A percentile compares a stretch with the other conserved stretches of the same genome.
Conservation (phyloP, 768 basidiomycete species). For the Clitopilus hobsonii region DNA sequence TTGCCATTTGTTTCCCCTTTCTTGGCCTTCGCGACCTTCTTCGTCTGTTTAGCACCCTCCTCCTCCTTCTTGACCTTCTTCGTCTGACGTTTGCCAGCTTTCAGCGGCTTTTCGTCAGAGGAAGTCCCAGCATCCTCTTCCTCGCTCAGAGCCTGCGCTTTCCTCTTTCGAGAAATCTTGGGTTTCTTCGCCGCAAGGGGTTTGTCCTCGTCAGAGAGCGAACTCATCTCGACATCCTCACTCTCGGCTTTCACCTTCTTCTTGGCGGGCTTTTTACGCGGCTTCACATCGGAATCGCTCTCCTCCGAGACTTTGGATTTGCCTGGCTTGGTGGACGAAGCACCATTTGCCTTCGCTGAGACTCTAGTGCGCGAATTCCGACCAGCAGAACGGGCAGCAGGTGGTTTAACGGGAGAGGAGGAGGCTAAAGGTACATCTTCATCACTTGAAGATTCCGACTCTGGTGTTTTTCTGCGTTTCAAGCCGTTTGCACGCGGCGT, state of each 20-base stretch:
- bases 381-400: slow-evolving; percentile 11
- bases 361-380: slow-evolving; percentile 14
- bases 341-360: background rate
- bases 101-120: slow-evolving; percentile 40
- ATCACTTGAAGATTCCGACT: slow-evolving; percentile 60
- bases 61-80: slow-evolving; percentile 58
- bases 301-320: slow-evolving; percentile 24
- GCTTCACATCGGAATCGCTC: slow-evolving; percentile 34
- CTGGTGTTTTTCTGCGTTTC: slow-evolving; percentile 60
- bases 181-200: slow-evolving; percentile 33
- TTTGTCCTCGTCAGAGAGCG: slow-evolving; percentile 31
- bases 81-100: slow-evolving; percentile 39
- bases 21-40: slow-evolving; percentile 33
- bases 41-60: slow-evolving; percentile 39
- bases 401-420: slow-evolving; percentile 53
- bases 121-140: slow-evolving; percentile 41
- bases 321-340: background rate
- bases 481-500: slow-evolving; percentile 27
- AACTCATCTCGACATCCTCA: slow-evolving; percentile 14
- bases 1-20: slow-evolving; percentile 25
- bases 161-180: slow-evolving; percentile 33
- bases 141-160: slow-evolving; percentile 37
- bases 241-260: slow-evolving; percentile 61
- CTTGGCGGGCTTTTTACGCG: slow-evolving; percentile 40
- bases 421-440: slow-evolving; percentile 72